These are phyloP conservation scores for Fusarium gaditjirri DNA, from an alignment of 2,329 filamentous ascomycete genomes.

Conservation along the genomic window DNA sequence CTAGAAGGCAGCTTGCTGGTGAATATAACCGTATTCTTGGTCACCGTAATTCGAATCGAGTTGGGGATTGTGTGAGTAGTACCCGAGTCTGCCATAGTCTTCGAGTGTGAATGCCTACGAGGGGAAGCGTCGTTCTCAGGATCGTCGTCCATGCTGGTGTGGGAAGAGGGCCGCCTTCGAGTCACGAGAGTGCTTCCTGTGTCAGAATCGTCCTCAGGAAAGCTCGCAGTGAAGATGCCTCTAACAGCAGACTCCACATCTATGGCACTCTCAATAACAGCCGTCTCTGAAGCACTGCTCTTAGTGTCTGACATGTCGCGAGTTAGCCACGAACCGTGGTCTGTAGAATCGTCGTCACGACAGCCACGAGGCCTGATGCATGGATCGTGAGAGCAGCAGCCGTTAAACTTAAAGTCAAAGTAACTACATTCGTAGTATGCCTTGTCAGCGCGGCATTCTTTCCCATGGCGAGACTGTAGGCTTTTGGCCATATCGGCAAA, in stretches of 20 bases:
- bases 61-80: slow-evolving; percentile 52
- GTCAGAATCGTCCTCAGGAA: not conserved
- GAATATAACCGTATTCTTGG: slow-evolving; percentile 49
- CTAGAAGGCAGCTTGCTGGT: slow-evolving; percentile 40
- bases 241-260: not conserved
- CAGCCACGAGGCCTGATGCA: slow-evolving; percentile 47
- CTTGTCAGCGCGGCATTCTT: slow-evolving; percentile 45
- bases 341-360: not conserved
- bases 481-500: slow-evolving; percentile 27
- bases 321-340: not conserved
- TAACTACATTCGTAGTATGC: slow-evolving; percentile 52
- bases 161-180: not conserved
- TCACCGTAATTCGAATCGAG: slow-evolving; percentile 49
- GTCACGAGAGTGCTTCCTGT: not conserved
- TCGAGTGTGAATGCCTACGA: slow-evolving; percentile 9
- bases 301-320: slow-evolving; percentile 3
- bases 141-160: slow-evolving; percentile 1
- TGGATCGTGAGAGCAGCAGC: slow-evolving; percentile 59
- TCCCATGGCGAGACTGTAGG: slow-evolving; percentile 9
- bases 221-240: not conserved
- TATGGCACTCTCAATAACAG: not conserved
- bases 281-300: not conserved
- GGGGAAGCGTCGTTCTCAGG: slow-evolving; percentile 1
- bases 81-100: slow-evolving; percentile 51
- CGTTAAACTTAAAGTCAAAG: slow-evolving; percentile 49